Base-by-base conservation (phyloP, 2,329 filamentous ascomycete genomes). In the Trichoderma citrinoviride region DNA sequence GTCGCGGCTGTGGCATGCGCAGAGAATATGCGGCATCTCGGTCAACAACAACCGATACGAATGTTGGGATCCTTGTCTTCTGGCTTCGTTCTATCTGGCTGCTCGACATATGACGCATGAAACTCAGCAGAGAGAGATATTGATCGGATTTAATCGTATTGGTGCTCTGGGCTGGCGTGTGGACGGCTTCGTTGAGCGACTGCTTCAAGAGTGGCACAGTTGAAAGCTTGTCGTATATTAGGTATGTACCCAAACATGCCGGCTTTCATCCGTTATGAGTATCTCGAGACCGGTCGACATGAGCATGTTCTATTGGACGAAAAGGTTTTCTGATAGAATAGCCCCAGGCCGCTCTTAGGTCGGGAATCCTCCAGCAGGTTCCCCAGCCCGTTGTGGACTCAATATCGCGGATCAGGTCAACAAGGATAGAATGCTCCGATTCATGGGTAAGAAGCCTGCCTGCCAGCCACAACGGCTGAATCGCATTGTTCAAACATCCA, bases 381-480 rank as follows among this genome's bases (percentile, higher is more conserved):
- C 78, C 82, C 83, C 83, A 85, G 6, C 83, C 83, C 0, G 81
- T 85, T 66, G 79, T 76, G 5, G 76, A 72, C 68, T 85, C 83
- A 62, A 85, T 85, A 47, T 76, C 78, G 17, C 77, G 77, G 47
- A 85, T 82, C 4, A 82, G 74, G 61, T 78, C 77, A 17, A 78
- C 73, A 8, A 82, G 66, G 12, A 76, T 67, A 14, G 73, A 66
- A 47, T 80, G 79, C 66, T 82, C 78, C 5, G 75, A 74, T 33
- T 73, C 76, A 72, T 87, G 84, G 61, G 80, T 85, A 47, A 87
- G 77, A 0, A 85, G 72, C 41, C 79, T 77, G 0, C 83, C 85
- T 0, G 85, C 84, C 14, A 87, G 77, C 80, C 82, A 86, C 0
- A 86, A 74, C 1, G 84, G 84, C 67, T 86, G 84, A 5, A 86